Base-by-base conservation (phyloP, 768 basidiomycete genomes). In the Termitomyces sp. region DNA sequence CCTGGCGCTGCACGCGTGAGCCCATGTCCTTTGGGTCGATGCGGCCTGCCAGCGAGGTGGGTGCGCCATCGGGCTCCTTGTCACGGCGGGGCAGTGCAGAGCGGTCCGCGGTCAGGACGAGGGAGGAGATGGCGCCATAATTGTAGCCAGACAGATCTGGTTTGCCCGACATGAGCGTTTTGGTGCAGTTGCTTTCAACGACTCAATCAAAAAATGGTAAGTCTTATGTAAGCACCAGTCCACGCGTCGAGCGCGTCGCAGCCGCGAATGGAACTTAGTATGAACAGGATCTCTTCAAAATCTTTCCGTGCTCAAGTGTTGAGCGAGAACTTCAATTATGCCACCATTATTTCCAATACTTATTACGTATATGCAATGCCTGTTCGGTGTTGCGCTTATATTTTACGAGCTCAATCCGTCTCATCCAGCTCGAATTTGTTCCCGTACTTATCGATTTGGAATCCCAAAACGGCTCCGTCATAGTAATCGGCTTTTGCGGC, bases 61-160 rank as follows among this genome's bases (percentile, higher is more conserved):
- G 91, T 8, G 94, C 92, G 60, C 97, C 96, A 77, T 97, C 94
- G 7, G 95, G 95, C 70, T 99, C 96, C 74, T 91, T 91, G 79
- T 95, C 92, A 60, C 94, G 80, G 46, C 93, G 81, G 19, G 91
- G 91, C 50, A 93, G 74, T 2, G 79, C 81, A 51, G 89, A 88
- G 53, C 86, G 79, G 74, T 92, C 89, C 12, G 96, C 92, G n/a
- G 91, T 94, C 66, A 98, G 79, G 44, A 98, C 96, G 43, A 98
- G 82, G 21, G 92, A 94, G 28, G 93, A 93, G 67, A 98, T 95
- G 54, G 91, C 91, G 45, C 89, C 86, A 80, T 98, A 98, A 77
- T 97, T 97, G 83, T 94, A 98, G 43, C 85, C 86, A 59, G 91
- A 93, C 64, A 91, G 73, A 72, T 96, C 92, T 52, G 83, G 86